Evolutionary conservation across 1,139 yeast genomes (phyloP).

Genomic region (Pichia sp.): DNA sequence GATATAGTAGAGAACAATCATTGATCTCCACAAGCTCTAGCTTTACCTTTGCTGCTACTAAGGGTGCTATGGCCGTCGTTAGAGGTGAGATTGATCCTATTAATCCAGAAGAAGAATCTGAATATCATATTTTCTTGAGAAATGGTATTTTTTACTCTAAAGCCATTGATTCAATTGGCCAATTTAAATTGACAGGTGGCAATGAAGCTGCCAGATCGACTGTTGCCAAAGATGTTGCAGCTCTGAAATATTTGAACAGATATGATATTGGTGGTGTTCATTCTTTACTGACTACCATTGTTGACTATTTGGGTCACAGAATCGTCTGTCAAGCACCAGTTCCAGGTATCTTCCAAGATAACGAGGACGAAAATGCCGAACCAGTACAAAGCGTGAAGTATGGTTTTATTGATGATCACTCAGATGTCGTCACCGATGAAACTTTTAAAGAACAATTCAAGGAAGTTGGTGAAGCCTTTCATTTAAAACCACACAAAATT

Average conservation of each 20-base stretch:
- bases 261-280: slow-evolving; percentile 62
- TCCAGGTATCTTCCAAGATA: slow-evolving; percentile 72
- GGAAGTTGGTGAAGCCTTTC: slow-evolving; percentile 69
- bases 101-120: slow-evolving; percentile 65
- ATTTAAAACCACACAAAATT: slow-evolving; percentile 65
- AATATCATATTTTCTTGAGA: slow-evolving; percentile 64
- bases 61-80: slow-evolving; percentile 73
- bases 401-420: slow-evolving; percentile 61
- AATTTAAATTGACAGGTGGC: slow-evolving; percentile 66
- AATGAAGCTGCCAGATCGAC: slow-evolving; percentile 84
- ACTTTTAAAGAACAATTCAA: slow-evolving; percentile 49
- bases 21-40: slow-evolving; percentile 71
- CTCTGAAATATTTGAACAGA: slow-evolving; percentile 65
- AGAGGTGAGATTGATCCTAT: slow-evolving; percentile 74
- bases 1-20: slow-evolving; percentile 72
- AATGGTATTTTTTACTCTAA: slow-evolving; percentile 85
- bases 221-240: slow-evolving; percentile 70
- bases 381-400: slow-evolving; percentile 55
- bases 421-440: slow-evolving; percentile 42
- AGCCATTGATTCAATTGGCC: slow-evolving; percentile 70
- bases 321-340: slow-evolving; percentile 92
- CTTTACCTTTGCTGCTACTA: slow-evolving; percentile 69
- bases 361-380: slow-evolving; percentile 31
- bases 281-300: slow-evolving; percentile 73
- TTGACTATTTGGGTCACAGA: slow-evolving; percentile 87